Evolutionary conservation across 1,284 basidiomycete species (phyloP).

Genomic region (Malassezia sympodialis): DNA sequence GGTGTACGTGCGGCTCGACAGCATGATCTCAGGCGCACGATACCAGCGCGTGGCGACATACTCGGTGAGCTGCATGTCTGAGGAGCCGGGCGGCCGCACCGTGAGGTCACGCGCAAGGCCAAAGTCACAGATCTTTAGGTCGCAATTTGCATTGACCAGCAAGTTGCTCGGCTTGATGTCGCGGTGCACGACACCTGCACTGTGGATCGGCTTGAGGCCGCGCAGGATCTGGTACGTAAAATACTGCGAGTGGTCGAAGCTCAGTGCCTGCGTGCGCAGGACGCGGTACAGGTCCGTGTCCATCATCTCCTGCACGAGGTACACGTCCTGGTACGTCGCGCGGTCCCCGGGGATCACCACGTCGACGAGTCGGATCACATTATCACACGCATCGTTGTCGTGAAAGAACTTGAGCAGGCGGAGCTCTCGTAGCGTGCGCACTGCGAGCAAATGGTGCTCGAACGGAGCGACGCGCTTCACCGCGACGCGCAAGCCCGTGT

Average conservation of each 20-base stretch:
- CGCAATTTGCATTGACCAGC: constrained; percentile 89
- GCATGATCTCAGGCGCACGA: constrained; percentile 36
- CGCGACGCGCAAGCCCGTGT: constrained; percentile 40
- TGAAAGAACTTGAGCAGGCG: constrained; percentile 19
- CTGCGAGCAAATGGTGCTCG: constrained; percentile 16
- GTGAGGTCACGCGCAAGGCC: constrained; percentile 24
- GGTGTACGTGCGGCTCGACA: constrained; percentile 34
- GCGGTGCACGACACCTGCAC: constrained; percentile 84
- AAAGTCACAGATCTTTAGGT: constrained; percentile 54
- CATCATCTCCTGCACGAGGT: constrained; percentile 65
- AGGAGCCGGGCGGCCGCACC: constrained; percentile 11
- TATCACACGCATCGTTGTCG: constrained; percentile 19
- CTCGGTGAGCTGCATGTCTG: constrained; percentile 39
- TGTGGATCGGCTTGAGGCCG: constrained; percentile 83
- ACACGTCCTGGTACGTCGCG: constrained; percentile 29
- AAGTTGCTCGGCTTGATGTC: constrained; percentile 92
- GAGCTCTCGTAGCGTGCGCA: constrained; percentile 22
- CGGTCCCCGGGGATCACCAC: constrained; percentile 25
- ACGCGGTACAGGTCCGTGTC: constrained; percentile 74
- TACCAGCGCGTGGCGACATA: constrained; percentile 40
- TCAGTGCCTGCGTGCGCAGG: constrained; percentile 68
- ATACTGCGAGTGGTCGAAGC: constrained; percentile 29
- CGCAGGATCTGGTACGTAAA: constrained; percentile 67
- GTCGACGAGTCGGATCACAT: constrained; percentile 28
- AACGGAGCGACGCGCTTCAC: constrained; percentile 17